Evolutionary conservation across 2,329 filamentous ascomycete species (phyloP), one percentile per base, ranked within the genome.

Genomic region (Rhytidhysteron rufulum): DNA sequence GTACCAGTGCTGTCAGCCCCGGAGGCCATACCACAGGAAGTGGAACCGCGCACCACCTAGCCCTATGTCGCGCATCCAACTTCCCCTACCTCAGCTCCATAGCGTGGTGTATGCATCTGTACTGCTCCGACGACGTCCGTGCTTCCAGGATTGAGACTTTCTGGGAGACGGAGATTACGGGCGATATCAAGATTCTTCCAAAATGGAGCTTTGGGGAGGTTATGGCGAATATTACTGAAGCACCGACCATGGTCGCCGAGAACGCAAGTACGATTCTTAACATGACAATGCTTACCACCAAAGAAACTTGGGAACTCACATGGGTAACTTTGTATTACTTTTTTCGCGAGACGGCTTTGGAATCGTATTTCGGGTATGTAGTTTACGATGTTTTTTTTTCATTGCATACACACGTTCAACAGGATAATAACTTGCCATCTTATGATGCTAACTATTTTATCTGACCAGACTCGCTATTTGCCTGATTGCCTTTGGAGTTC

Each of bases 41-140:
- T n/a, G n/a, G n/a, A n/a, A n/a, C n/a, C n/a, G n/a, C n/a, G n/a
- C n/a, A n/a, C n/a, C n/a, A n/a, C n/a, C n/a, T n/a, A n/a, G n/a
- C n/a, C n/a, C n/a, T n/a, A 31, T 62, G 60, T 37, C 48, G 48
- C 7, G 57, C 57, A 2, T 39, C 34, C 17, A 46, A 61, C 31
- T 50, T 44, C 5, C 33, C 51, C 3, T 63, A 45, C 37, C 48
- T 63, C 9, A 56, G 51, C 1, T 57, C 57, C 5, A 41, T 61
- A 0, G 58, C 57, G 8, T 57, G 53, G 32, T 63, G 59, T 38
- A 56, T 62, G 34, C 52, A 55, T 19, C 27, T 44, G 1, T 53
- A 39, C 16, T 62, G 58, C 34, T n/a, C n/a, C n/a, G 37, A 32
- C 10, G 36, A 51, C 21, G 38, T 55, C n/a, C 24, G 32, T 1